Evolutionary conservation across 2,329 filamentous ascomycete species (phyloP), one percentile per base, ranked within the genome.

Genomic region (Aspergillus felis): DNA sequence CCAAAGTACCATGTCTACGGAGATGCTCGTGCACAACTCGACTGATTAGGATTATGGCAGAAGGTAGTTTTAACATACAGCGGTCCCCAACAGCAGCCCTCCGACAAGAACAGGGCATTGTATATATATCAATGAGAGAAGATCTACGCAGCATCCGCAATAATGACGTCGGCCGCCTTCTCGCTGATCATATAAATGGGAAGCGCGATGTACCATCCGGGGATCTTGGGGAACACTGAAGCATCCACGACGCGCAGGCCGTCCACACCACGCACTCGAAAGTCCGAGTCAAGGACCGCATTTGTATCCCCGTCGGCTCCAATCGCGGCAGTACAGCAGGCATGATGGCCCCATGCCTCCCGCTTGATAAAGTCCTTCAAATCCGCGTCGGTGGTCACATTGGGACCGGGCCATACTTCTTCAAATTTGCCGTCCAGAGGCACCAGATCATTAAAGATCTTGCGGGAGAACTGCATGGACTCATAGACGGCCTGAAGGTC

Each of bases 211-310:
- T 82, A 84, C 58, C 75, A 80, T 61, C 83, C 84, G 0, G 82
- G 82, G 57, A 82, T 83, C 60, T 76, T 76, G 1, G 83, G 82
- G 59, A 83, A 87, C 1, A 82, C 75, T 27, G 78, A 81, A 0
- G 84, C 84, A 72, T 87, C 85, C 0, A 88, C 85, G 4, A 87
- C 85, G 38, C 85, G 74, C 55, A 87, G 67, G 0, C 81, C 80
- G 2, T 79, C 71, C 0, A 84, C 78, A 0, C 83, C 83, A 7
- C 80, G 73, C 1, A 87, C 85, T 8, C 78, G 74, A 66, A 87
- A 86, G 48, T 82, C 71, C 0, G 73, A 73, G 66, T 87, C 82
- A 50, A 87, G 66, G 2, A 85, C 82, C 14, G 82, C 82, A 54
- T 78, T 76, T 2, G 75, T 66, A 63, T 87, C 82, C 4, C 74